These are phyloP conservation scores for Blastobotrys ciferrii DNA, from an alignment of 1,139 yeast species.

Conservation along the genomic window DNA sequence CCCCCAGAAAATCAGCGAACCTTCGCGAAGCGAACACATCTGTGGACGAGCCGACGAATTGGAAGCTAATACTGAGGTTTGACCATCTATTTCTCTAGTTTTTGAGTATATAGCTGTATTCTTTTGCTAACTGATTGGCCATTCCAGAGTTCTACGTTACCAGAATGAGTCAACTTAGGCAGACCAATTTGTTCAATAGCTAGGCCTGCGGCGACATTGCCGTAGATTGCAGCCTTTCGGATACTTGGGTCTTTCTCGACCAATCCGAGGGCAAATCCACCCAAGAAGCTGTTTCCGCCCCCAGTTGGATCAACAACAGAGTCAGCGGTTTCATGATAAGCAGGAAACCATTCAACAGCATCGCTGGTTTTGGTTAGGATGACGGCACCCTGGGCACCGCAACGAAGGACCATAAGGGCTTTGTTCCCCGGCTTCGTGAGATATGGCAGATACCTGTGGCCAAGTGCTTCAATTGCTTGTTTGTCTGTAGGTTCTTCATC, in stretches of 20 bases:
- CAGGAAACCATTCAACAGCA: conserved; percentile 52
- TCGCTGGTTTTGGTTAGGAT: conserved; percentile 29
- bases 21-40: too few relatives aligned
- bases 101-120: conserved; percentile 17
- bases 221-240: conserved; percentile 59
- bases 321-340: conserved; percentile 56
- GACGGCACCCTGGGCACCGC: conserved; percentile 68
- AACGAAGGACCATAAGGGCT: conserved; percentile 59
- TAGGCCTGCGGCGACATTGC: conserved; percentile 75
- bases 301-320: conserved; percentile 85
- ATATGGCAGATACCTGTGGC: conserved; percentile 42
- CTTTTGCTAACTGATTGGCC: conserved; percentile 35
- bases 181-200: conserved; percentile 77
- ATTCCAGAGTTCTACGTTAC: conserved; percentile 53
- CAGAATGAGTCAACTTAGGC: conserved; percentile 43
- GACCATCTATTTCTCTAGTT: too few relatives aligned
- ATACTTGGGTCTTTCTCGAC: conserved; percentile 41
- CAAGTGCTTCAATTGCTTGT: conserved; percentile 44
- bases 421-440: conserved; percentile 35
- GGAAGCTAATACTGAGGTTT: too few relatives aligned
- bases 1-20: too few relatives aligned
- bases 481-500: conserved; percentile 43
- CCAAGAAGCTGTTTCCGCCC: conserved; percentile 88
- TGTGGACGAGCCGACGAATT: too few relatives aligned
- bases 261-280: conserved; percentile 69